Conservation (phyloP, 306 rosid genomes). For the Begonia masoniana region DNA sequence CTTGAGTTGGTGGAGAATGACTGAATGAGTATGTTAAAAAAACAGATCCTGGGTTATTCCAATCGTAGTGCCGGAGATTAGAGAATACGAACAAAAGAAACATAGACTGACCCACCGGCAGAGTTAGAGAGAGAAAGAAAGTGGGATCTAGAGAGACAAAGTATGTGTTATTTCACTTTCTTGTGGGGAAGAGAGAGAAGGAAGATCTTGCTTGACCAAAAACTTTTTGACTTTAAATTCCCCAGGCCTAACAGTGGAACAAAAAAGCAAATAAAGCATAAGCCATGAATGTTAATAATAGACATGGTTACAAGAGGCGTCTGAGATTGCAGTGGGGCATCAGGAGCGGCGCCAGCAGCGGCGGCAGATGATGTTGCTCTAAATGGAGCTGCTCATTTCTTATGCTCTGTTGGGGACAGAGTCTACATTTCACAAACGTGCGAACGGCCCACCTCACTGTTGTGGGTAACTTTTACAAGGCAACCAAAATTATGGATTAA, state of each 20-base stretch:
- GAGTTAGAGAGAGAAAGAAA: slow-evolving; percentile 28
- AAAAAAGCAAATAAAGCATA: slow-evolving; percentile 4
- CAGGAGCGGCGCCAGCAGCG: slow-evolving; percentile 2
- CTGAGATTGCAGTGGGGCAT: not conserved
- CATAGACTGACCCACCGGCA: slow-evolving; percentile 73
- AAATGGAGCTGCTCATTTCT: slow-evolving; percentile 20
- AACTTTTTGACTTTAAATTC: slow-evolving; percentile 51
- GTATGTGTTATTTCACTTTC: slow-evolving; percentile 74
- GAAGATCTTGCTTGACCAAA: slow-evolving; percentile 42
- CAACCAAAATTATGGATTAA: no score
- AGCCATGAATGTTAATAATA: slow-evolving; percentile 23
- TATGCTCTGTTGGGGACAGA: slow-evolving; percentile 48
- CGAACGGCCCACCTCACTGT: slow-evolving; percentile 32
- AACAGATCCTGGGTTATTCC: slow-evolving; percentile 13
- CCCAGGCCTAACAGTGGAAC: slow-evolving; percentile 13
- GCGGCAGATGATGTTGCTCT: slow-evolving; percentile 2
- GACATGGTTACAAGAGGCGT: slow-evolving; percentile 15
- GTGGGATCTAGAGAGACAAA: slow-evolving; percentile 80
- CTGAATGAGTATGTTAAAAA: slow-evolving; percentile 5
- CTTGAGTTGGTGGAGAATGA: slow-evolving; percentile 11
- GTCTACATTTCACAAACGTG: slow-evolving; percentile 35
- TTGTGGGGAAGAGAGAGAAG: slow-evolving; percentile 38
- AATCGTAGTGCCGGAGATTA: slow-evolving; percentile 2
- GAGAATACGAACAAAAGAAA: slow-evolving; percentile 94
- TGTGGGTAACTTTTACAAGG: not conserved